These are phyloP conservation scores for Podila minutissima DNA, from an alignment of 192 early-diverging fungal genomes.

Conservation along the genomic window DNA sequence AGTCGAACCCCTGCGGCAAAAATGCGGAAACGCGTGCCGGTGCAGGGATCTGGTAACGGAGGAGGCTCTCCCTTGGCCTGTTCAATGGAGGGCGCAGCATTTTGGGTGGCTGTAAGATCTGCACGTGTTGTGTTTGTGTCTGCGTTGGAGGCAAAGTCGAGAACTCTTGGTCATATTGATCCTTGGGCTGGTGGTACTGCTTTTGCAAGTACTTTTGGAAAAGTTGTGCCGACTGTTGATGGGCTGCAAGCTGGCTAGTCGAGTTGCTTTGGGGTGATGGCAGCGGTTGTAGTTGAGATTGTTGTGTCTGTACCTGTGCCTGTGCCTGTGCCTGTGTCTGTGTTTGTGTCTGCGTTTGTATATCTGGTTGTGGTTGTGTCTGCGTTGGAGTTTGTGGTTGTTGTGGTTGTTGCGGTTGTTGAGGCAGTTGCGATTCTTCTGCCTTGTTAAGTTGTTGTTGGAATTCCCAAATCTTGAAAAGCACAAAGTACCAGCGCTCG, in stretches of 20 bases:
- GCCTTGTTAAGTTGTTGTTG: slow-evolving; percentile 4
- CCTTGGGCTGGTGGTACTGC: slow-evolving; percentile 13
- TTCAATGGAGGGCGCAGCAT: slow-evolving; percentile 10
- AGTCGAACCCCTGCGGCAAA: slow-evolving; percentile 28
- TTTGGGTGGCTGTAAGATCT: background rate
- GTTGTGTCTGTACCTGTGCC: background rate
- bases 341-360: no score
- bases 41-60: slow-evolving; percentile 21
- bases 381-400: background rate
- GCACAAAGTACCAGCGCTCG: slow-evolving; percentile 38
- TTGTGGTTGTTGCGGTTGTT: background rate
- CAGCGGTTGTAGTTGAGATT: background rate
- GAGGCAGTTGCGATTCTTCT: background rate
- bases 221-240: slow-evolving; percentile 34
- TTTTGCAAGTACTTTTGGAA: slow-evolving; percentile 35
- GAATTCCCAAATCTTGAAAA: slow-evolving; percentile 30
- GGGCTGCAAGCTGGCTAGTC: slow-evolving; percentile 24
- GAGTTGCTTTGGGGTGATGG: background rate
- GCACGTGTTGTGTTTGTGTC: background rate
- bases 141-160: background rate
- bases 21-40: slow-evolving; percentile 24
- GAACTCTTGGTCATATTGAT: background rate
- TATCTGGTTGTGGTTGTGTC: background rate
- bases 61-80: slow-evolving; percentile 10
- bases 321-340: no score